Evolutionary conservation across 2,329 filamentous ascomycete genomes (phyloP).

Genomic region (Fusarium anguioides): DNA sequence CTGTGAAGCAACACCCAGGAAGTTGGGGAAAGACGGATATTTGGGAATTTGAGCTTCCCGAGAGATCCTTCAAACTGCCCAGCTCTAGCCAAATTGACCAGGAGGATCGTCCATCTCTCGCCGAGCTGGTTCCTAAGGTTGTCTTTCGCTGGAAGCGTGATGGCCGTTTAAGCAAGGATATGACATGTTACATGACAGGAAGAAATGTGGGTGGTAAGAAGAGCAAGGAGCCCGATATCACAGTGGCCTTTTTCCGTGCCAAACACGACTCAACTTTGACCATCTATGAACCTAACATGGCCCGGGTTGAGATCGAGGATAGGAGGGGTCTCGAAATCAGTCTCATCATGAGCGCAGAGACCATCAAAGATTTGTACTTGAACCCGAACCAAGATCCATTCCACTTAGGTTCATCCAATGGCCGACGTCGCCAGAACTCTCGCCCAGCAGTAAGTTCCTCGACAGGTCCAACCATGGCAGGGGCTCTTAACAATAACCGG

Average conservation of each 20-base stretch:
- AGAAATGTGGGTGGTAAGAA: constrained; percentile 80
- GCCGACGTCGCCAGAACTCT: constrained; percentile 53
- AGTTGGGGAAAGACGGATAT: constrained; percentile 83
- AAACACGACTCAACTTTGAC: constrained; percentile 75
- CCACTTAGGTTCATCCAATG: constrained; percentile 62
- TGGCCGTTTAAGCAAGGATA: constrained; percentile 84
- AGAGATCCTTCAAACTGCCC: constrained; percentile 83
- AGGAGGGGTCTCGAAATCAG: constrained; percentile 91
- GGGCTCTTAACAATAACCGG: constrained; percentile 52
- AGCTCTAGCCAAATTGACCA: constrained; percentile 83
- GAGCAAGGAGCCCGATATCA: constrained; percentile 94
- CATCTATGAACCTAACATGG: constrained; percentile 92
- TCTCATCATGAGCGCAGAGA: constrained; percentile 71
- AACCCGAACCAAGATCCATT: constrained; percentile 78
- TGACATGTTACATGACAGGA: constrained; percentile 88
- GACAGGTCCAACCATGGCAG: constrained; percentile 48
- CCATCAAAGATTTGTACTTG: constrained; percentile 74
- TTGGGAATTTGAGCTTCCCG: constrained; percentile 94
- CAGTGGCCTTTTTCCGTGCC: constrained; percentile 85
- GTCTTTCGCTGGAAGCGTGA: constrained; percentile 92
- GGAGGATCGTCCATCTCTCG: constrained; percentile 56
- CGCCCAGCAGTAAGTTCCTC: constrained; percentile 50
- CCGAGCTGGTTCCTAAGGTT: constrained; percentile 75
- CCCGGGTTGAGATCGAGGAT: constrained; percentile 91
- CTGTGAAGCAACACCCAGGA: constrained; percentile 76